These are phyloP conservation scores for Pseudomonodictys pantanalensis DNA, from an alignment of 495 filamentous ascomycete genomes.

Conservation along the genomic window DNA sequence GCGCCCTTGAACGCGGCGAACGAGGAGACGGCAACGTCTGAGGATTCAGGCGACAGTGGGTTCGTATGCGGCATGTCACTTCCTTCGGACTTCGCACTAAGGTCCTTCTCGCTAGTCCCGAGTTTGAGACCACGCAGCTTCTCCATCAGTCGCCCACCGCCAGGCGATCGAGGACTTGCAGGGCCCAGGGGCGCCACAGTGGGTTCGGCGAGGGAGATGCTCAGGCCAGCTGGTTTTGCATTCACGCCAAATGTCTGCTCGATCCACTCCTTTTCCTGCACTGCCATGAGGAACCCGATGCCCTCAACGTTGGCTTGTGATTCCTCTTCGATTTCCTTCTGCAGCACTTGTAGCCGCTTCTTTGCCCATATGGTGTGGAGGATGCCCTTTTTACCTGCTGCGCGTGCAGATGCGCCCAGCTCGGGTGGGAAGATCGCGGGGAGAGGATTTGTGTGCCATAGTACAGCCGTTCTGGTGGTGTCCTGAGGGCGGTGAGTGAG, in stretches of 20 bases:
- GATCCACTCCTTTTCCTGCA: conserved; percentile 79
- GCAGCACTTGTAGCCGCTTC: conserved; percentile 62
- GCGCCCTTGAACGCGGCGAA: conserved; percentile 56
- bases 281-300: conserved; percentile 74
- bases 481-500: conserved; percentile 50
- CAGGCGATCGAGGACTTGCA: conserved; percentile 49
- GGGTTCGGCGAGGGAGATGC: conserved; percentile 33
- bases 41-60: conserved; percentile 59
- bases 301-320: conserved; percentile 66
- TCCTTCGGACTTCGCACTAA: conserved; percentile 35
- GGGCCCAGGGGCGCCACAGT: conserved; percentile 41
- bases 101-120: conserved; percentile 63
- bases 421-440: conserved; percentile 78
- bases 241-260: conserved; percentile 70
- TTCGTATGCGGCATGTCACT: conserved; percentile 33
- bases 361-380: conserved; percentile 82
- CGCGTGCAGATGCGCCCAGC: conserved; percentile 59
- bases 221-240: conserved; percentile 34
- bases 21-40: conserved; percentile 64
- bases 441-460: conserved; percentile 62
- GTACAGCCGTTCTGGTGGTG: conserved; percentile 34
- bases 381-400: conserved; percentile 72
- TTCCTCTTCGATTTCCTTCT: conserved; percentile 42
- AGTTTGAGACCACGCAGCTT: conserved; percentile 74
- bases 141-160: conserved; percentile 65